A percentile compares a stretch with the other conserved stretches of the same genome.
Evolutionary conservation across 2,329 filamentous ascomycete genomes (phyloP).

Genomic region (Lasiodiplodia sp.): DNA sequence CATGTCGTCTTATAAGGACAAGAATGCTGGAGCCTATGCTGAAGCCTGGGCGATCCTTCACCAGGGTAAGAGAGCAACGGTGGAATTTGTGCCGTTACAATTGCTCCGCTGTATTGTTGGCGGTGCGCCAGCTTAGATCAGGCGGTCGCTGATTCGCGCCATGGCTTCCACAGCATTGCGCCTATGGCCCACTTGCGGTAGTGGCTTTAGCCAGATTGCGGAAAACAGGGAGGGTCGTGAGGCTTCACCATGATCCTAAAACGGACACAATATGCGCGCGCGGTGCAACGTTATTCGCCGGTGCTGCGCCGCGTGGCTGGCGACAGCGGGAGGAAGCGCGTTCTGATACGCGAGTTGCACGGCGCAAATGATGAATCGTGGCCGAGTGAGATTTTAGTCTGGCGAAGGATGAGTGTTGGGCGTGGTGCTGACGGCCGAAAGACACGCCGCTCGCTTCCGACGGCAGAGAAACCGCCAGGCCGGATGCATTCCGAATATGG

Average conservation of each 20-base stretch:
- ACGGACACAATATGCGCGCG: neutral
- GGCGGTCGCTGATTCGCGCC: neutral
- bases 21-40: neutral
- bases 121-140: neutral
- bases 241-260: neutral
- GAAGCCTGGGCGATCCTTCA: neutral
- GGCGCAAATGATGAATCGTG: neutral
- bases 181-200: neutral
- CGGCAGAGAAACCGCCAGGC: neutral
- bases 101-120: neutral
- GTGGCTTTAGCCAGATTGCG: neutral
- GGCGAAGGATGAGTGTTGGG: neutral
- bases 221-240: neutral
- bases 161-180: neutral
- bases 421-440: neutral
- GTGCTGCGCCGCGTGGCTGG: neutral
- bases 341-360: neutral
- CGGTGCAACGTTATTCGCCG: neutral
- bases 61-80: neutral
- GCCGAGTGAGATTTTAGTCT: constrained; percentile 10
- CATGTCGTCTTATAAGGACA: neutral
- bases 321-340: neutral
- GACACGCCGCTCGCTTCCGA: neutral
- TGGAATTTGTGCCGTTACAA: neutral
- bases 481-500: neutral